These are phyloP conservation scores for Pseudogymnoascus sp. DNA, from an alignment of 2,329 filamentous ascomycete genomes.

Conservation along the genomic window DNA sequence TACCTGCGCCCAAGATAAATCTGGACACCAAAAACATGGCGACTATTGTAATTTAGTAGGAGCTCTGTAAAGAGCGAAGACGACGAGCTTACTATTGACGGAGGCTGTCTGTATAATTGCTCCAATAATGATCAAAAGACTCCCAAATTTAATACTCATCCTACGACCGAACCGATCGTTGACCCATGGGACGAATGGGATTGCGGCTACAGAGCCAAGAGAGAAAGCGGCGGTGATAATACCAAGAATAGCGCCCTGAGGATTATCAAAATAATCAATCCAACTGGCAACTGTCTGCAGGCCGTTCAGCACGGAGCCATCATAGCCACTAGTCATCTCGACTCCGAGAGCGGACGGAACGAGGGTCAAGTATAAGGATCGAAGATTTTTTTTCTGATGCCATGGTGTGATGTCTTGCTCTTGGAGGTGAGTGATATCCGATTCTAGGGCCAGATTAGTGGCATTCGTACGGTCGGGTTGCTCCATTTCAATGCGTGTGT, in stretches of 20 bases:
- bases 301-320: conserved; percentile 20
- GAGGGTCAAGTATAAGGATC: conserved; percentile 14
- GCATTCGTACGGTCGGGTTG: neutral
- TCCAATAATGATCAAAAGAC: conserved; percentile 29
- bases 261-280: conserved; percentile 30
- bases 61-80: neutral
- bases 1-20: conserved; percentile 28
- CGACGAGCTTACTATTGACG: conserved; percentile 16
- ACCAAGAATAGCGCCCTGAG: conserved; percentile 32
- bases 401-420: conserved; percentile 14
- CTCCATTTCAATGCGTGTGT: neutral
- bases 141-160: conserved; percentile 29
- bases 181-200: conserved; percentile 33
- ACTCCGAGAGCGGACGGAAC: conserved; percentile 14
- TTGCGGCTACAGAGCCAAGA: conserved; percentile 34
- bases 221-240: conserved; percentile 36
- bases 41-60: conserved; percentile 13
- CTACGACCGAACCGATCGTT: conserved; percentile 33
- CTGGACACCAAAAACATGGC: conserved; percentile 29
- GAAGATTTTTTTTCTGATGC: conserved; percentile 20
- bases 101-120: conserved; percentile 28
- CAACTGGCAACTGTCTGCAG: conserved; percentile 15
- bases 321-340: conserved; percentile 18
- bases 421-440: neutral
- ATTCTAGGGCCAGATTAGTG: neutral